Conservation (phyloP, 2,329 filamentous ascomycete species). For the Botrytis sinoallii region DNA sequence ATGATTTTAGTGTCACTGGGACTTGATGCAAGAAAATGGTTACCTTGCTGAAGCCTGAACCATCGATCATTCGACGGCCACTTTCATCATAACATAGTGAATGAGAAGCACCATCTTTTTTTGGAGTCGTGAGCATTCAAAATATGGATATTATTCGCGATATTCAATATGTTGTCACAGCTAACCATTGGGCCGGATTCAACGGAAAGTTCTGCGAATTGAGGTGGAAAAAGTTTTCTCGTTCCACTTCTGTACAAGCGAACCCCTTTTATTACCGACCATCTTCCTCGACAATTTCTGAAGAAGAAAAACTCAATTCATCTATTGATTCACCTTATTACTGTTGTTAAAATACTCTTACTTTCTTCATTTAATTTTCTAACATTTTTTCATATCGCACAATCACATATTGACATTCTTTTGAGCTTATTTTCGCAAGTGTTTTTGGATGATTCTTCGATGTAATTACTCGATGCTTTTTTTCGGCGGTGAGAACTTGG, state of each 20-base stretch:
- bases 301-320: not conserved
- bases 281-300: not conserved
- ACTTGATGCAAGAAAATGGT: not conserved
- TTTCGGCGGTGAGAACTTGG: not conserved
- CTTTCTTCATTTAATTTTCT: not conserved
- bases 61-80: not conserved
- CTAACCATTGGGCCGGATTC: not conserved
- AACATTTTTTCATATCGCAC: not conserved
- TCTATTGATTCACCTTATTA: not conserved
- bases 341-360: not conserved
- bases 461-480: not conserved
- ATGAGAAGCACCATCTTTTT: not conserved
- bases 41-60: not conserved
- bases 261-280: slow-evolving; percentile 13
- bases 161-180: not conserved
- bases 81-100: not conserved
- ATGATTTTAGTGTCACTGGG: not conserved
- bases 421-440: not conserved
- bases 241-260: slow-evolving; percentile 1
- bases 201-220: not conserved
- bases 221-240: not conserved
- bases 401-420: not conserved
- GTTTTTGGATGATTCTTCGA: not conserved
- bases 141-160: not conserved
- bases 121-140: not conserved